Evolutionary conservation across 2,329 filamentous ascomycete species (phyloP).

Genomic region (Fusarium papillatum): DNA sequence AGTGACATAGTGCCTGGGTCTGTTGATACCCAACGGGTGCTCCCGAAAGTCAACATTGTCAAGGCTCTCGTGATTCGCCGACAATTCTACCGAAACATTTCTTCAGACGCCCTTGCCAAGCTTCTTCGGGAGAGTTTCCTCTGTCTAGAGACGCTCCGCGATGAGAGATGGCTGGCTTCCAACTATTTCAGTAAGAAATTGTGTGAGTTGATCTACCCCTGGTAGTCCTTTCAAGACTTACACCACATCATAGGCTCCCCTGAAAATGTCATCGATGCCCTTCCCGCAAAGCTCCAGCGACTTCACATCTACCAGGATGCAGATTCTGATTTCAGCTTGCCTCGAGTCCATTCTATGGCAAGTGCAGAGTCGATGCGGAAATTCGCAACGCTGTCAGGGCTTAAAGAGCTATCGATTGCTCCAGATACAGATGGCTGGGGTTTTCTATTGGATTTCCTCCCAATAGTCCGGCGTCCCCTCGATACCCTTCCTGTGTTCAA

Average conservation of each 20-base stretch:
- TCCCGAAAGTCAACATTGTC: not conserved
- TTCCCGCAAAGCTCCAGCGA: not conserved
- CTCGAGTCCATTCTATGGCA: not conserved
- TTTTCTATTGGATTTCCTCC: not conserved
- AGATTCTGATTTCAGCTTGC: not conserved
- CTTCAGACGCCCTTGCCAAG: not conserved
- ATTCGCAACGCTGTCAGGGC: not conserved
- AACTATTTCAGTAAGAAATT: not conserved
- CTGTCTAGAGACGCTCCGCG: not conserved
- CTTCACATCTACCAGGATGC: not conserved
- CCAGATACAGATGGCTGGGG: not conserved
- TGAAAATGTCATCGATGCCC: not conserved
- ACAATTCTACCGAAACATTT: not conserved
- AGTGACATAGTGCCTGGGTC: not conserved
- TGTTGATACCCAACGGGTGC: not conserved
- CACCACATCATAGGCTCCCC: not conserved
- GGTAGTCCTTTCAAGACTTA: not conserved
- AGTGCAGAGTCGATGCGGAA: not conserved
- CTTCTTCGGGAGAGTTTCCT: not conserved
- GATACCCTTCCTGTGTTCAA: not conserved
- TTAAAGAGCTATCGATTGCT: not conserved
- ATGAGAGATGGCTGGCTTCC: not conserved
- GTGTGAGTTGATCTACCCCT: not conserved
- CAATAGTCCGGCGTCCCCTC: not conserved
- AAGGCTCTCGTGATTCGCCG: not conserved